Evolutionary conservation across 495 filamentous ascomycete genomes (phyloP), one percentile per base, ranked within the genome.

Genomic region (Trichoderma virens): DNA sequence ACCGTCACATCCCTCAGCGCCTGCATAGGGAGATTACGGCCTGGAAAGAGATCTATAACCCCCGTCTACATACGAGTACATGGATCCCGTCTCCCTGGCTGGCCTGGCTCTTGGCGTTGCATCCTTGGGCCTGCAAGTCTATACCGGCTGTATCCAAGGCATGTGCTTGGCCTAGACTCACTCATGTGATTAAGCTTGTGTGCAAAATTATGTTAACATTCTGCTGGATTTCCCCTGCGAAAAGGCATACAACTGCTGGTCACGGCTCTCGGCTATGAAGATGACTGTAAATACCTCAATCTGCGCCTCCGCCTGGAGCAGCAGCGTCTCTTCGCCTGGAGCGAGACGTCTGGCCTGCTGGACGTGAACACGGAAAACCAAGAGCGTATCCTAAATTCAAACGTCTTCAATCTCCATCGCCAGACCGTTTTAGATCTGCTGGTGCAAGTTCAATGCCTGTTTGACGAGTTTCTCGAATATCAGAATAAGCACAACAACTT

Each of bases 261-360:
- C 31, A 79, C 77, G 11, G 77, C 77, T 30, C 63, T 72, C 61
- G 70, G 74, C 65, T 73, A 76, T 47, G 74, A 74, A n/a, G 73
- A 79, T 20, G 75, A 77, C 63, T 77, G 70, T 62, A 70, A 69
- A 59, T 79, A 80, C 63, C 71, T 79, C 43, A 78, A 79, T 43
- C 60, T 80, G 45, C 68, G 77, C 1, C 64, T 79, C 23, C 72
- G 75, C 38, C 75, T 79, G 74, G 77, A 80, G 65, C 76, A 80
- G 64, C 76, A 80, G 68, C 69, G 77, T 6, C 68, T 80, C 30
- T 79, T 79, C 66, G 76, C 77, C 25, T 80, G 76, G 77, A 77
- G 76, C 67, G 76, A 80, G 65, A 76, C 77, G 6, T 78, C 75
- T 30, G 77, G 77, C 9, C 67, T 79, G 32, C 66, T 80, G 13